Percentiles rank a stretch among this genome's conserved stretches.
Conservation (phyloP, 2,329 filamentous ascomycete species). For the Polychaeton citri region DNA sequence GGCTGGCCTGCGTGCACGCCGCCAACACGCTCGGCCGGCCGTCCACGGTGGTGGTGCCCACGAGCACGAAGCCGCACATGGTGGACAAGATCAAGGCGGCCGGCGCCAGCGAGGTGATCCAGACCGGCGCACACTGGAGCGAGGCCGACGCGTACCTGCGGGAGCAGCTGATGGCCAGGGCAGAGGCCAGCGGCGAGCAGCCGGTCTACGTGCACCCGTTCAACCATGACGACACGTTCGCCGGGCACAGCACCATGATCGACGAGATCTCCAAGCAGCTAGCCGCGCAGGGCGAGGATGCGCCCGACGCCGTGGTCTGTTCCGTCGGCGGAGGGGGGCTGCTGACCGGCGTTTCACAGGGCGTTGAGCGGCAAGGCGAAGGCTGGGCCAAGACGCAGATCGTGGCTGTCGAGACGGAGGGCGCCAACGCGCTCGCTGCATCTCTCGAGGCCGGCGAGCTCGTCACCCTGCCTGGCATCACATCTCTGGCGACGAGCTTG, state of each 20-base stretch:
- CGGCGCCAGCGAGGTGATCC: slow-evolving; percentile 53
- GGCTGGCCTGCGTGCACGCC: slow-evolving; percentile 65
- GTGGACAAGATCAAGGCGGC: slow-evolving; percentile 55
- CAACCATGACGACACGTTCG: slow-evolving; percentile 56
- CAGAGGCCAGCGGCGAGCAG: slow-evolving; percentile 25
- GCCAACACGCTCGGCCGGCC: slow-evolving; percentile 50
- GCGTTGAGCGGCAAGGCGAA: slow-evolving; percentile 29
- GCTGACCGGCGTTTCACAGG: slow-evolving; percentile 61
- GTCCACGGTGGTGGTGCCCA: slow-evolving; percentile 64
- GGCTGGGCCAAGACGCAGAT: slow-evolving; percentile 32
- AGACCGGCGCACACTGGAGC: slow-evolving; percentile 53
- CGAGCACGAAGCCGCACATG: slow-evolving; percentile 53
- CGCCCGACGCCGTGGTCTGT: slow-evolving; percentile 59
- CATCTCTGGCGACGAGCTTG: slow-evolving; percentile 60
- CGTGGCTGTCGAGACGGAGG: slow-evolving; percentile 62
- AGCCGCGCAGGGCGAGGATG: slow-evolving; percentile 20
- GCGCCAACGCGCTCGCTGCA: slow-evolving; percentile 57
- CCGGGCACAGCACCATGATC: slow-evolving; percentile 48
- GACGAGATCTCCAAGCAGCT: slow-evolving; percentile 35
- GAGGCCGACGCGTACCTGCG: slow-evolving; percentile 57
- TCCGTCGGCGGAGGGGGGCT: slow-evolving; percentile 71
- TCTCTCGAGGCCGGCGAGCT: slow-evolving; percentile 41
- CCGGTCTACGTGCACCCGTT: slow-evolving; percentile 58
- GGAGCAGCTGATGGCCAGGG: slow-evolving; percentile 38
- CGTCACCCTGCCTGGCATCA: slow-evolving; percentile 55